A percentile compares a stretch with the other conserved stretches of the same genome.
These are phyloP conservation scores for Pythium coloratum DNA, from an alignment of 352 stramenopile species.

Conservation along the genomic window DNA sequence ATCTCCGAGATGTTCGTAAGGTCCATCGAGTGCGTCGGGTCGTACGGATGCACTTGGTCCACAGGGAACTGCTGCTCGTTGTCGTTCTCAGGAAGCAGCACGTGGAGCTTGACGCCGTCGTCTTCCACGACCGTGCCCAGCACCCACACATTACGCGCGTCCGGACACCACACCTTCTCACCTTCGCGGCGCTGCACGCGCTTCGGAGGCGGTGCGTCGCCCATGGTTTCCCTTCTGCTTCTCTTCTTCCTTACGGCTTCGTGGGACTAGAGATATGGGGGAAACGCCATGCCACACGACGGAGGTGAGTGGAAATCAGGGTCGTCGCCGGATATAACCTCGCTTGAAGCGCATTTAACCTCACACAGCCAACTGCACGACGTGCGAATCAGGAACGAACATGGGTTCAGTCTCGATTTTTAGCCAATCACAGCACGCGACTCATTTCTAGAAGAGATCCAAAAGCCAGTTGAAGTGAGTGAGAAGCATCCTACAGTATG, in stretches of 20 bases:
- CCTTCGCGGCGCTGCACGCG: conserved; percentile 67
- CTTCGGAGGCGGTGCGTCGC: conserved; percentile 37
- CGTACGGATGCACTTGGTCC: conserved; percentile 88
- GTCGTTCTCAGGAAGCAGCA: conserved; percentile 77
- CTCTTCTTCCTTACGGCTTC: background rate
- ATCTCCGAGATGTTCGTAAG: conserved; percentile 92
- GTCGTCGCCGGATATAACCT: conserved; percentile 18
- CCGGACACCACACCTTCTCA: conserved; percentile 87
- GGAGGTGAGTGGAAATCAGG: conserved; percentile 24
- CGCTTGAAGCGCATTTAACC: conserved; percentile 25
- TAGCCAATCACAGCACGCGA: conserved; percentile 10
- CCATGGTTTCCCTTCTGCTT: conserved; percentile 11
- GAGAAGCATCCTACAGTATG: background rate
- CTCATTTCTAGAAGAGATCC: conserved; percentile 13
- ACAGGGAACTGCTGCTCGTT: conserved; percentile 79
- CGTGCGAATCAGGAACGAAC: conserved; percentile 8
- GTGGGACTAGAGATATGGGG: background rate
- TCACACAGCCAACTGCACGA: conserved; percentile 9
- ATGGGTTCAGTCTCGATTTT: conserved; percentile 29
- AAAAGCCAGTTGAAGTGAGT: conserved; percentile 27
- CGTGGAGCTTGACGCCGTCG: conserved; percentile 82
- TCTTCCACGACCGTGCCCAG: conserved; percentile 85
- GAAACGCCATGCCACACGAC: background rate
- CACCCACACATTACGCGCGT: conserved; percentile 86
- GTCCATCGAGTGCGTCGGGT: conserved; percentile 88